Conservation (phyloP, 768 basidiomycete genomes). For the Naganishia friedmannii region DNA sequence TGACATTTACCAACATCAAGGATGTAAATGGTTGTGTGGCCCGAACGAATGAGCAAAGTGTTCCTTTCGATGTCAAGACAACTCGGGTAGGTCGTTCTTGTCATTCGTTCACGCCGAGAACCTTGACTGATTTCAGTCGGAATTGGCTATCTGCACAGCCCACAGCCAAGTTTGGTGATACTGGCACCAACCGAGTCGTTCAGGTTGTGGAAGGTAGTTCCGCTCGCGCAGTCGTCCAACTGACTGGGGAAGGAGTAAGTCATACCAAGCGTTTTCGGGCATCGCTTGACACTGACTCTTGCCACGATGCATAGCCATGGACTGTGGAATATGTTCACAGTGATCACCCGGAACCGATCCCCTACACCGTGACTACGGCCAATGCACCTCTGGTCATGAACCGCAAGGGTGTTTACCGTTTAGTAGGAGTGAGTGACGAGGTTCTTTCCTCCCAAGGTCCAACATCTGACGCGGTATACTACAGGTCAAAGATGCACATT, state of each 20-base stretch:
- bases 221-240: constrained; percentile 70
- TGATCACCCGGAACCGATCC: constrained; percentile 56
- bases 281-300: constrained; percentile 8
- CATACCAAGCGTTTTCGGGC: constrained; percentile 44
- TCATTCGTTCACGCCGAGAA: background rate
- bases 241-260: constrained; percentile 82
- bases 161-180: constrained; percentile 19
- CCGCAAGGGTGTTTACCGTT: constrained; percentile 72
- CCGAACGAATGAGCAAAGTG: constrained; percentile 67
- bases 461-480: background rate
- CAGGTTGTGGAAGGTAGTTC: constrained; percentile 71
- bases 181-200: constrained; percentile 55
- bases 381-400: constrained; percentile 73
- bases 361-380: constrained; percentile 53
- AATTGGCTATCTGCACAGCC: constrained; percentile 7
- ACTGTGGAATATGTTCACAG: constrained; percentile 64
- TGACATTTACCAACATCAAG: constrained; percentile 67
- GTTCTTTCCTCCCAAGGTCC: background rate
- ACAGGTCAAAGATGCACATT: constrained; percentile 80
- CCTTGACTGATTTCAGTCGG: background rate
- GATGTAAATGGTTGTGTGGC: constrained; percentile 86
- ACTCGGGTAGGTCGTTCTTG: constrained; percentile 32
- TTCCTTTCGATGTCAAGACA: constrained; percentile 78
- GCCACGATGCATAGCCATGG: constrained; percentile 70
- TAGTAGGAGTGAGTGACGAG: constrained; percentile 60